These are phyloP conservation scores for Citrullus colocynthis DNA, from an alignment of 306 rosid genomes.

Conservation along the genomic window DNA sequence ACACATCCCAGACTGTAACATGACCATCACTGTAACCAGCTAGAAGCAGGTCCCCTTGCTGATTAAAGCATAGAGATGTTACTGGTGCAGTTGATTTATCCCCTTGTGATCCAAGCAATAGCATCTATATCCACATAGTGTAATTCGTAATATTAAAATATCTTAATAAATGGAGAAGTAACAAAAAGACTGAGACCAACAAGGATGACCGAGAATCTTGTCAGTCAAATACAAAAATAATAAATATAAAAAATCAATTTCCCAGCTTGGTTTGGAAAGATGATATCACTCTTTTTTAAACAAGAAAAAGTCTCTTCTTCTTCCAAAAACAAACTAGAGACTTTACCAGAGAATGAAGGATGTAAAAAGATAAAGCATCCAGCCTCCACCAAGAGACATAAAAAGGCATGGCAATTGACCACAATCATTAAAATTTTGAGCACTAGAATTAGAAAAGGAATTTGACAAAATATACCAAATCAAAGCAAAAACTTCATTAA, in stretches of 20 bases:
- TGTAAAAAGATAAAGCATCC: background rate
- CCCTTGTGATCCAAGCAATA: constrained; percentile 74
- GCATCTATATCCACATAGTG: constrained; percentile 40
- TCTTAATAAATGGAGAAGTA: background rate
- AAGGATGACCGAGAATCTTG: background rate
- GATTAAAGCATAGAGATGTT: constrained; percentile 86
- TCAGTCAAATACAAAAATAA: background rate
- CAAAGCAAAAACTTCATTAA: background rate
- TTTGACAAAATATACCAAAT: background rate
- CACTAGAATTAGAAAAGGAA: background rate
- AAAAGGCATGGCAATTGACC: background rate
- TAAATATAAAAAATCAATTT: background rate
- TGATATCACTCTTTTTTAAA: background rate
- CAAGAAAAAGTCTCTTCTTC: background rate
- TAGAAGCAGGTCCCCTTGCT: constrained; percentile 88
- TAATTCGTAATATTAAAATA: background rate
- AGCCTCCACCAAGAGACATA: background rate
- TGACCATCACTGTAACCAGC: constrained; percentile 96
- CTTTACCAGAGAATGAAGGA: background rate
- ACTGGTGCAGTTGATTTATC: constrained; percentile 64
- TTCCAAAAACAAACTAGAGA: background rate
- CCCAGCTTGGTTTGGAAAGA: background rate
- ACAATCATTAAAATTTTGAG: background rate
- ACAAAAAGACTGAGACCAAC: background rate
- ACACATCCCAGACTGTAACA: constrained; percentile 80